A percentile compares a stretch with the other conserved stretches of the same genome.
phyloP scores from a whole-genome alignment of 2,329 filamentous ascomycete genomes.

The Pochonia chlamydosporia region DNA sequence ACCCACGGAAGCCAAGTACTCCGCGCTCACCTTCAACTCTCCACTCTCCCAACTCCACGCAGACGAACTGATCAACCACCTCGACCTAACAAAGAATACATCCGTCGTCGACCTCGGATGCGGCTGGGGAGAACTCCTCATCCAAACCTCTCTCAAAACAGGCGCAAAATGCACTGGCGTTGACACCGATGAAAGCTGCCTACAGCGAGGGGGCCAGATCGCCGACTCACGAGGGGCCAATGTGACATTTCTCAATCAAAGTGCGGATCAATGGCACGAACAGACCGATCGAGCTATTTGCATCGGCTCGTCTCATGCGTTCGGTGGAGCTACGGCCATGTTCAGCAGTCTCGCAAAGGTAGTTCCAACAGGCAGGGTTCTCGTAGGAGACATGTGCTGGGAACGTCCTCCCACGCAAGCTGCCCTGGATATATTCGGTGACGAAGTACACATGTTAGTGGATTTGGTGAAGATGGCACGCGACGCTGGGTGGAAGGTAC shows the following conservation, averaged over 20 bases:
- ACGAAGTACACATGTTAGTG: conserved; percentile 1
- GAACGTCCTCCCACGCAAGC: conserved; percentile 6
- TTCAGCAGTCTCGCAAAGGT: conserved; percentile 5
- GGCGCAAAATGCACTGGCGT: conserved; percentile 5
- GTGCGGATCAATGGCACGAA: not conserved
- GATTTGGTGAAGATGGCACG: conserved; percentile 5
- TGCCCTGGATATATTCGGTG: conserved; percentile 4
- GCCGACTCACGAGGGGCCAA: not conserved
- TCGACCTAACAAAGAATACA: too few species aligned
- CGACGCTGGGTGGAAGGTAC: conserved; percentile 10
- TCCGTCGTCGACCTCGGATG: conserved; percentile 12
- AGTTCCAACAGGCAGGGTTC: conserved; percentile 9
- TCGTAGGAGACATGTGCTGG: conserved; percentile 12
- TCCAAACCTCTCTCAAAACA: conserved; percentile 2
- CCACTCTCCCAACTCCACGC: too few species aligned
- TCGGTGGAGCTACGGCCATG: conserved; percentile 10
- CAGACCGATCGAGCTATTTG: conserved; percentile 10
- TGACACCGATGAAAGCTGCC: conserved; percentile 6
- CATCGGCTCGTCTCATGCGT: conserved; percentile 12
- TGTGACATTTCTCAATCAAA: conserved; percentile 4
- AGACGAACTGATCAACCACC: too few species aligned
- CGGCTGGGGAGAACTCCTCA: conserved; percentile 14
- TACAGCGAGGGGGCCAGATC: conserved; percentile 3
- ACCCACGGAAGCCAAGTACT: too few species aligned
- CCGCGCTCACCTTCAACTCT: too few species aligned